phyloP scores from a whole-genome alignment of 2,329 filamentous ascomycete species.

The Epichloe uncinata region DNA sequence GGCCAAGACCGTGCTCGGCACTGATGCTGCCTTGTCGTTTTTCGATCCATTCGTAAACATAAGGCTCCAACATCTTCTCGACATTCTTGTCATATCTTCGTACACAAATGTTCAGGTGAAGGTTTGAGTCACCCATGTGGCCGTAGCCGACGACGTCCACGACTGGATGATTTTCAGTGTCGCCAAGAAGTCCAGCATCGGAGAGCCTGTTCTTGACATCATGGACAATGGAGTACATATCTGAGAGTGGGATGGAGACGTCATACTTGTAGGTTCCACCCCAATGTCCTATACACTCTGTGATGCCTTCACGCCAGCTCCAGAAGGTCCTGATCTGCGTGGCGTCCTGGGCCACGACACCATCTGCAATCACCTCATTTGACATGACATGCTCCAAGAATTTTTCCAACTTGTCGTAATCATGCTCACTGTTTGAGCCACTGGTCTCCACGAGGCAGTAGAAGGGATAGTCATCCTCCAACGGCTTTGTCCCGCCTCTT shows the following conservation, averaged over 20 bases:
- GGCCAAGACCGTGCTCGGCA: constrained; percentile 84
- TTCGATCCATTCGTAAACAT: constrained; percentile 93
- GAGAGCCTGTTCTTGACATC: constrained; percentile 64
- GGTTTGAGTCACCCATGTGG: constrained; percentile 94
- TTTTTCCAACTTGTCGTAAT: constrained; percentile 75
- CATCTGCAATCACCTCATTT: constrained; percentile 74
- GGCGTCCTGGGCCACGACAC: constrained; percentile 84
- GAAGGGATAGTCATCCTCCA: constrained; percentile 78
- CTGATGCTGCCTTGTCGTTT: constrained; percentile 85
- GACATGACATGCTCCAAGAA: constrained; percentile 91
- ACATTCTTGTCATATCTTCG: constrained; percentile 75
- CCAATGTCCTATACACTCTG: constrained; percentile 77
- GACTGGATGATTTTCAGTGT: constrained; percentile 63
- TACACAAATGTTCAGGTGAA: constrained; percentile 84
- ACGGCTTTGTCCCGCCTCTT: constrained; percentile 66
- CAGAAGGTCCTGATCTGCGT: constrained; percentile 78
- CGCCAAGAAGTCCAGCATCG: constrained; percentile 63
- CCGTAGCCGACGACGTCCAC: constrained; percentile 91
- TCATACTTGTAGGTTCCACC: constrained; percentile 99
- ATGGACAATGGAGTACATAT: constrained; percentile 82
- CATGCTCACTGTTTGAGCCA: constrained; percentile 87
- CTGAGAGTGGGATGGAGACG: constrained; percentile 76
- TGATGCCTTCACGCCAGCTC: constrained; percentile 87
- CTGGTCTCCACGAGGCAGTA: constrained; percentile 96
- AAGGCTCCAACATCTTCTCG: constrained; percentile 81